Base-by-base conservation (phyloP, 805 yeast species). In the Wickerhamiella parazyma region DNA sequence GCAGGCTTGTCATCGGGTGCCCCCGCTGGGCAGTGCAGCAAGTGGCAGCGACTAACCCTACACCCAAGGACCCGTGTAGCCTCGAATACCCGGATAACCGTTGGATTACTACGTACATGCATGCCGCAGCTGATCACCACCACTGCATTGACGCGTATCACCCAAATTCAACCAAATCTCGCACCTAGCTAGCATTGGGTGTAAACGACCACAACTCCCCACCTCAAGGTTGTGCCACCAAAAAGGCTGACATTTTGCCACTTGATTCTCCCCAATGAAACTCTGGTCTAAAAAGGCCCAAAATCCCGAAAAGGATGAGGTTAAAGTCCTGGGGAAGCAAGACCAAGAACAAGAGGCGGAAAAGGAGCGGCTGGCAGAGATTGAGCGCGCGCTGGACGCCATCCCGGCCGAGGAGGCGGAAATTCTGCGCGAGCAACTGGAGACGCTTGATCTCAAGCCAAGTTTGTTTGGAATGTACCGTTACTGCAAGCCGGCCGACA, bases 351-450 rank as follows among this genome's bases (percentile, higher is more conserved):
- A 28, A n/a, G 16, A 28, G 12, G 31, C 10, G 3, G 31, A 28
- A n/a, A 28, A 28, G 16, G 16, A 28, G 16, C 31, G 31, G 4
- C 31, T 28, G 3, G 31, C 31, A 4, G 31, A 28, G 31, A 28
- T 39, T 17, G 42, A 39, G 19, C 28, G 25, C n/a, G 42, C 42
- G 6, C 36, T 39, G 22, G 33, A 31, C 48, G 62, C n/a, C 51
- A 61, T 39, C 8, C 42, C 42, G 6, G 49, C 51, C 5, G 49
- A 53, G 2, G 68, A 62, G 24, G 63, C 59, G 2, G 53, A 38
- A 11, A 51, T 63, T 8, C 52, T 65, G 21, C 51, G 61, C 25
- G 50, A 52, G n/a, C 69, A 64, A 49, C 52, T 59, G 4, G 41
- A 49, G 3, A 49, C 49, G 22, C 46, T 41, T 6, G 36, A 49